Conservation (phyloP, 768 basidiomycete species). For the Mycena chlorophos region DNA sequence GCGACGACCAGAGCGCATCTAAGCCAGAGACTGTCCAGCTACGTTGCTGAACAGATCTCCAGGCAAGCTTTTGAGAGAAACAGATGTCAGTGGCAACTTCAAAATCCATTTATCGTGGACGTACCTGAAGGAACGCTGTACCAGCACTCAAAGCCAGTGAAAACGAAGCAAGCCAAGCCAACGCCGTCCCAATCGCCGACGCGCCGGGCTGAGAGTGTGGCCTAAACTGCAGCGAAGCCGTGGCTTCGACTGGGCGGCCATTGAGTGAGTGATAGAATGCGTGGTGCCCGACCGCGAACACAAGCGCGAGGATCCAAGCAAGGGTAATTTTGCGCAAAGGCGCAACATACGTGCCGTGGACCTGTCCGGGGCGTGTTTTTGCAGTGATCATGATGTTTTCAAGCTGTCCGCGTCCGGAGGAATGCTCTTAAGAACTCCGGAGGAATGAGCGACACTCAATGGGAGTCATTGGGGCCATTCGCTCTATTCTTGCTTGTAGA, state of each 20-base stretch:
- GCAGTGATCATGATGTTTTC: too few relatives aligned
- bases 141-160: not conserved
- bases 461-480: too few relatives aligned
- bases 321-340: not conserved
- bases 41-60: constrained; percentile 3
- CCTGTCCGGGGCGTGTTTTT: too few relatives aligned
- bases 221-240: not conserved
- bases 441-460: too few relatives aligned
- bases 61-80: too few relatives aligned
- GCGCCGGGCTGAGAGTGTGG: constrained; percentile 10
- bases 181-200: constrained; percentile 6
- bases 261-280: not conserved
- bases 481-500: too few relatives aligned
- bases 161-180: constrained; percentile 3
- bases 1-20: constrained; percentile 10
- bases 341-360: not conserved
- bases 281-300: constrained; percentile 2
- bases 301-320: constrained; percentile 1
- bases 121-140: constrained; percentile 7
- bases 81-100: too few relatives aligned
- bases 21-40: constrained; percentile 5
- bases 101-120: too few relatives aligned
- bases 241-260: not conserved
- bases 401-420: too few relatives aligned
- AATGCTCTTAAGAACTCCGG: too few relatives aligned